A percentile compares a stretch with the other conserved stretches of the same genome.
Evolutionary conservation across 257 asterid species (phyloP).

Genomic region (Petunia axillaris): DNA sequence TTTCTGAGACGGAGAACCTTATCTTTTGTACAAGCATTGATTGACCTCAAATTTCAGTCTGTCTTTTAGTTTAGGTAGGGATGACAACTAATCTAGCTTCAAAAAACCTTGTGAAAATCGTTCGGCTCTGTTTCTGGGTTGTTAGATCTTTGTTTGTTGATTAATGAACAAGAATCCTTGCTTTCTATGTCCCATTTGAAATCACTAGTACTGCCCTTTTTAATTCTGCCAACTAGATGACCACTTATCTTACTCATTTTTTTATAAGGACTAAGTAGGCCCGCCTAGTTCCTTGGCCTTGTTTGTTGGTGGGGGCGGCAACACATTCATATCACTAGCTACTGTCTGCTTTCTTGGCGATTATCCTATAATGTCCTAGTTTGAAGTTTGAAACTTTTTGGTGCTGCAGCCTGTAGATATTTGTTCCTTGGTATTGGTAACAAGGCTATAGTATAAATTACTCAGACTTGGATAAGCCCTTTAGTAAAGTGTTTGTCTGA

Average conservation of each 20-base stretch:
- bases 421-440: neutral
- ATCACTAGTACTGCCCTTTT: constrained; percentile 8
- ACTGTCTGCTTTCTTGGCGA: constrained; percentile 24
- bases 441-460: constrained; percentile 11
- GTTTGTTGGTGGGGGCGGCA: neutral
- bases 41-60: neutral
- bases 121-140: neutral
- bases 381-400: constrained; percentile 24
- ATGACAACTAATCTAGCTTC: constrained; percentile 19
- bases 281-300: neutral
- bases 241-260: constrained; percentile 24
- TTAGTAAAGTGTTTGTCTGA: neutral
- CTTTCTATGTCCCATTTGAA: constrained; percentile 11
- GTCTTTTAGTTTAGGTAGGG: neutral
- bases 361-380: constrained; percentile 20
- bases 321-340: constrained; percentile 10
- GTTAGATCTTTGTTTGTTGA: neutral
- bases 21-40: neutral
- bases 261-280: neutral
- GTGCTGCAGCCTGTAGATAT: constrained; percentile 21
- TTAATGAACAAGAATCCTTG: neutral
- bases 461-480: constrained; percentile 25
- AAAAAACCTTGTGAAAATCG: constrained; percentile 1
- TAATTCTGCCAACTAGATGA: constrained; percentile 23
- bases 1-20: constrained; percentile 16